These are phyloP conservation scores for Pleurotus tuoliensis DNA, from an alignment of 768 basidiomycete species.

Conservation along the genomic window DNA sequence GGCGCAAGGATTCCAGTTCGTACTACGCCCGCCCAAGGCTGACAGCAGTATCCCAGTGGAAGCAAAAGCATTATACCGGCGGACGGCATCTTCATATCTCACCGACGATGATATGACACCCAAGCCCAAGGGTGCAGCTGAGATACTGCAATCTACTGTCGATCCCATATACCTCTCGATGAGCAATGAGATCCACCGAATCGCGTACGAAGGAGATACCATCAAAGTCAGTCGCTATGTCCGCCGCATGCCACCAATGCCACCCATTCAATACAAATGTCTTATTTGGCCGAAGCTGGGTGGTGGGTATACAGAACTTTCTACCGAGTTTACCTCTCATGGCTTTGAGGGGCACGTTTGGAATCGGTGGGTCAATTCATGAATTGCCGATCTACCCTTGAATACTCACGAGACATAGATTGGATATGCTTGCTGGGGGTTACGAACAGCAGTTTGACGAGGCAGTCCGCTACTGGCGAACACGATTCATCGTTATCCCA, in stretches of 20 bases:
- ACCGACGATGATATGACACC: slow-evolving; percentile 50
- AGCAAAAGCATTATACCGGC: slow-evolving; percentile 27
- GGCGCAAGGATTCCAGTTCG: slow-evolving; percentile 93
- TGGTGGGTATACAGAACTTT: slow-evolving; percentile 78
- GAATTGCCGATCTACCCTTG: too few relatives aligned
- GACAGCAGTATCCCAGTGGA: slow-evolving; percentile 31
- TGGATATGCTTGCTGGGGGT: slow-evolving; percentile 83
- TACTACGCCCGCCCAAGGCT: slow-evolving; percentile 48
- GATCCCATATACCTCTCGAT: slow-evolving; percentile 89
- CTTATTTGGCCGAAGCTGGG: slow-evolving; percentile 93
- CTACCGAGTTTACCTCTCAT: slow-evolving; percentile 70
- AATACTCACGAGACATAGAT: slow-evolving; percentile 31
- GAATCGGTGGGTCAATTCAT: slow-evolving; percentile 57
- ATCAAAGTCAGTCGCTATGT: slow-evolving; percentile 88
- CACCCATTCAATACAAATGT: slow-evolving; percentile 76
- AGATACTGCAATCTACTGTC: slow-evolving; percentile 52
- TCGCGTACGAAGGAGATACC: slow-evolving; percentile 87
- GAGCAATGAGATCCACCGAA: slow-evolving; percentile 91
- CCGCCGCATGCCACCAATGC: slow-evolving; percentile 60
- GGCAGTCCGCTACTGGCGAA: slow-evolving; percentile 89
- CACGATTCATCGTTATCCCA: slow-evolving; percentile 90
- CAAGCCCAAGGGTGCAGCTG: slow-evolving; percentile 61
- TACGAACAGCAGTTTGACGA: slow-evolving; percentile 80
- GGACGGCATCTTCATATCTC: slow-evolving; percentile 36
- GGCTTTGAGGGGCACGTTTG: slow-evolving; percentile 82